A percentile compares a stretch with the other conserved stretches of the same genome.
Conservation (phyloP, 495 filamentous ascomycete genomes). For the Neurospora tetraspora region DNA sequence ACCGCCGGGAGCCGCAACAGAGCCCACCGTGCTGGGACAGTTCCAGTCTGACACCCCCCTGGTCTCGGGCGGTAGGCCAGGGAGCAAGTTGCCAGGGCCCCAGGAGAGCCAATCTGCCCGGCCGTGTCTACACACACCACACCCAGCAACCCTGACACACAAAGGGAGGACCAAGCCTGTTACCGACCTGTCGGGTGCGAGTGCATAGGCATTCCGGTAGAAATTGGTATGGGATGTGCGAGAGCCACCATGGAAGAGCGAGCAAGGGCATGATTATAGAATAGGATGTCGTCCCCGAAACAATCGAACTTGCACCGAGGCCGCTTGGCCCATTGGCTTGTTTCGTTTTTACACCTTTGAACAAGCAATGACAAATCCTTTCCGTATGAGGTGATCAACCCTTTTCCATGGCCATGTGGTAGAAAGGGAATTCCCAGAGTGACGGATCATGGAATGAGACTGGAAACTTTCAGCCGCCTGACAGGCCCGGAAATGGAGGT, state of each 20-base stretch:
- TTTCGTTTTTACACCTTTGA: background rate
- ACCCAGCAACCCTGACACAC: background rate
- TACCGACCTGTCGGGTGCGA: background rate
- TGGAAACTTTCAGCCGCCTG: background rate
- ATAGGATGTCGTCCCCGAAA: background rate
- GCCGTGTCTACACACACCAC: background rate
- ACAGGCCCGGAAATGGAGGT: background rate
- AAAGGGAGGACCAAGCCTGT: background rate
- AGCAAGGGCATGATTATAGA: background rate
- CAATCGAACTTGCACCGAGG: background rate
- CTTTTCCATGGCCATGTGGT: background rate
- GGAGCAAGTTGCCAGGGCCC: background rate
- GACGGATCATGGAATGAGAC: background rate
- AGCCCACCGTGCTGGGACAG: background rate
- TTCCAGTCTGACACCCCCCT: background rate
- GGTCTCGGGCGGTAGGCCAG: background rate
- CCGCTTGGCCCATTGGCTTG: background rate
- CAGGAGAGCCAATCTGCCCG: background rate
- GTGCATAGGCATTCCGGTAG: background rate
- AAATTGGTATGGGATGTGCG: background rate
- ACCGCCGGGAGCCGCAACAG: background rate
- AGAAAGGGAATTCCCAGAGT: background rate
- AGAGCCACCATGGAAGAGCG: background rate
- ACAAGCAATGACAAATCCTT: background rate
- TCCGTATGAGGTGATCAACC: background rate